Percentiles rank a stretch among this genome's conserved stretches.
Conservation (phyloP, 2,329 filamentous ascomycete species). For the Cladobotryum mycophilum region DNA sequence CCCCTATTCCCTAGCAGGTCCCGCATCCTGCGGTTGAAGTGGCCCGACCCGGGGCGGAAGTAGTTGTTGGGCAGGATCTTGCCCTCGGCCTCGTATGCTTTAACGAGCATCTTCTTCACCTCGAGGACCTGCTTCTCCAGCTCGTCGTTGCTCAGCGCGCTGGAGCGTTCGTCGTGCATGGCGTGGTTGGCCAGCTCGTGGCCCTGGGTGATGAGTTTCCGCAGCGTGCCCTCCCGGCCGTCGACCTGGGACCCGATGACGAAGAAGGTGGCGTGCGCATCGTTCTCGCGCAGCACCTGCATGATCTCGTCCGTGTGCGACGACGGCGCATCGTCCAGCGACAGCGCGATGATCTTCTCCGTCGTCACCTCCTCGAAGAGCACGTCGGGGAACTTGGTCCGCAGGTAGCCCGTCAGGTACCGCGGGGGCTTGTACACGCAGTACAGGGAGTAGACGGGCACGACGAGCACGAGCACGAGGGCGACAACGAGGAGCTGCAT, state of each 20-base stretch:
- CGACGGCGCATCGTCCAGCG: slow-evolving; percentile 81
- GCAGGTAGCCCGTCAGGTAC: slow-evolving; percentile 64
- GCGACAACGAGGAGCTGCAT: slow-evolving; percentile 40
- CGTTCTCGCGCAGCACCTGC: slow-evolving; percentile 56
- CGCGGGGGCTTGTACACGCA: slow-evolving; percentile 74
- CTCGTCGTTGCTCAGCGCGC: slow-evolving; percentile 50
- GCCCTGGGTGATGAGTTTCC: slow-evolving; percentile 52
- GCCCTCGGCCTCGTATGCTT: slow-evolving; percentile 47
- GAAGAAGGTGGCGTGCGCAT: slow-evolving; percentile 78
- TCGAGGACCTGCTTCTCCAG: slow-evolving; percentile 57
- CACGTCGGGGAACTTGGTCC: slow-evolving; percentile 68
- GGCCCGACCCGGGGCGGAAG: slow-evolving; percentile 79
- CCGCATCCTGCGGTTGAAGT: slow-evolving; percentile 70
- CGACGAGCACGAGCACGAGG: slow-evolving; percentile 29
- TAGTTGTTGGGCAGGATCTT: slow-evolving; percentile 50
- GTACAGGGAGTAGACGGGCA: slow-evolving; percentile 49
- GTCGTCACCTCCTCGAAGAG: slow-evolving; percentile 60
- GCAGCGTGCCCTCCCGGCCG: slow-evolving; percentile 48
- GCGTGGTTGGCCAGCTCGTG: slow-evolving; percentile 82
- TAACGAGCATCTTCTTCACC: slow-evolving; percentile 56
- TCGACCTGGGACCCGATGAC: slow-evolving; percentile 73
- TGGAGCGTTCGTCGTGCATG: slow-evolving; percentile 77
- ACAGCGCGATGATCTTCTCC: slow-evolving; percentile 68
- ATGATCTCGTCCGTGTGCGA: slow-evolving; percentile 65
- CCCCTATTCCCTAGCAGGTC: slow-evolving; percentile 51